Evolutionary conservation across 2,329 filamentous ascomycete species (phyloP), one percentile per base, ranked within the genome.

Genomic region (Ceratocystis diversiconidia): DNA sequence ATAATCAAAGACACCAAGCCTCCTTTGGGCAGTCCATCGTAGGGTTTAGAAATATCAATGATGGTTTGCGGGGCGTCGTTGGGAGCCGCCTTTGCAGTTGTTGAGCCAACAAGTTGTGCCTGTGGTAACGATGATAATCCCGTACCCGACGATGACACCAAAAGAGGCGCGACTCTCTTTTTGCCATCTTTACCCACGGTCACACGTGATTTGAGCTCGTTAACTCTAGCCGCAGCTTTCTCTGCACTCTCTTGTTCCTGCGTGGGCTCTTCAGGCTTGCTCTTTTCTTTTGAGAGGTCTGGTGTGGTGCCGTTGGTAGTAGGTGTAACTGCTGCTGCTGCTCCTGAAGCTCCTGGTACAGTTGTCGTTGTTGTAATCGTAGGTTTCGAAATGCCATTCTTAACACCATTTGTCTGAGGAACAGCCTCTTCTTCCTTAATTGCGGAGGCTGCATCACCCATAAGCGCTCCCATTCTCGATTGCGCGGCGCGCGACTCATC

Each of bases 141-240:
- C 0, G 87, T 89, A 1, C 89, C 90, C 7, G 92, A 92, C 0
- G 90, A 91, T 0, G 92, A 95, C 5, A 99, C 90, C 12, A 99
- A 80, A 69, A 99, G 79, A 1, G 94, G 94, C 3, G 91, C 89
- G 65, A 99, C 92, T 65, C 94, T 84, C 77, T 99, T 99, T 77
- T 94, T 97, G 36, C 94, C 94, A 70, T 99, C 92, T 73, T 96
- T 97, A 0, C 90, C 95, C 68, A 96, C 87, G 0, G 92, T 96
- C 2, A 97, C 92, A 63, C 94, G 84, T 68, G 92, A 90, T 75
- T 97, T 97, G 69, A 97, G 76, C 71, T 79, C 79, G 68, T 77
- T 80, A 71, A 84, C 79, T 67, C 81, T 76, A 67, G 82, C 78
- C 0, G 78, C 80, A 3, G 77, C 73, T 72, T 84, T 83, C 69